phyloP scores from a whole-genome alignment of 1,139 yeast genomes.

The Geotrichum europaeum region DNA sequence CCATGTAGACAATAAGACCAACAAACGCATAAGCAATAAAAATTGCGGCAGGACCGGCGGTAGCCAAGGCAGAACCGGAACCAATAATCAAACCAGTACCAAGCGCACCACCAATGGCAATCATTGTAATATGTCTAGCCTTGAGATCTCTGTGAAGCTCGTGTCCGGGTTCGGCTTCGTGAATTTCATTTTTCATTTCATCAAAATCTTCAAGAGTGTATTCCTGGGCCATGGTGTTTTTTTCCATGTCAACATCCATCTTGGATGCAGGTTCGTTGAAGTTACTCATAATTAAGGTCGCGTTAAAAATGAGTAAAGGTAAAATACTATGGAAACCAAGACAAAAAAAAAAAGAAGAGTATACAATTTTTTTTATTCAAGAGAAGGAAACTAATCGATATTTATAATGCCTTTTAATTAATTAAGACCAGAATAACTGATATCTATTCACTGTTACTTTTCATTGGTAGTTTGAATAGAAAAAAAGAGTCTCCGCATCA shows the following conservation, averaged over 20 bases:
- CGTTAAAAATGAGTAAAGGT: background rate
- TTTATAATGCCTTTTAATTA: background rate
- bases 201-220: background rate
- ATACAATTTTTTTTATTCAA: background rate
- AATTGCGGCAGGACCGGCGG: slow-evolving; percentile 68
- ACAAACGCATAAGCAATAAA: slow-evolving; percentile 54
- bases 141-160: slow-evolving; percentile 52
- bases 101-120: slow-evolving; percentile 53
- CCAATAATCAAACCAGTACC: slow-evolving; percentile 71
- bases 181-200: background rate
- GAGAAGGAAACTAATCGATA: background rate
- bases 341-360: background rate
- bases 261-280: background rate
- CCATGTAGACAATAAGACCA: slow-evolving; percentile 60
- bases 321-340: background rate
- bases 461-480: background rate
- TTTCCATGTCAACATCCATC: slow-evolving; percentile 1
- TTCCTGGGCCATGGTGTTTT: background rate
- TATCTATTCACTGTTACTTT: background rate
- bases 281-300: background rate
- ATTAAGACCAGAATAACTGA: background rate
- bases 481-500: background rate
- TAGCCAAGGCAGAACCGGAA: slow-evolving; percentile 57
- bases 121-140: slow-evolving; percentile 71
- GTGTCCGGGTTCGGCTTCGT: slow-evolving; percentile 24